Conservation (phyloP, 208 protist genomes). For the Acanthamoeba sp. region DNA sequence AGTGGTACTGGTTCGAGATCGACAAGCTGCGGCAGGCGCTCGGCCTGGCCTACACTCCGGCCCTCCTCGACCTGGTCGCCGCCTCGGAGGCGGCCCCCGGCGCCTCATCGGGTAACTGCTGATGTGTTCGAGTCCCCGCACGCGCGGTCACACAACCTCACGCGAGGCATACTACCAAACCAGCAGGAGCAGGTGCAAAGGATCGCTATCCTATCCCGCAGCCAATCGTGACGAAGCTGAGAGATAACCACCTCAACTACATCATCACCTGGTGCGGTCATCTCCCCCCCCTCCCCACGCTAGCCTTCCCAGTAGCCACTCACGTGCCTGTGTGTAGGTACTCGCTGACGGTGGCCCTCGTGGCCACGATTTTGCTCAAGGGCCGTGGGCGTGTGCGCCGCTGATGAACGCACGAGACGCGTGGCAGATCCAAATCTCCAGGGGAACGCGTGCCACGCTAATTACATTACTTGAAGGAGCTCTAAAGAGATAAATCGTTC, state of each 20-base stretch:
- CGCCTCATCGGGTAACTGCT: too few species aligned
- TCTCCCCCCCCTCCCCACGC: background rate
- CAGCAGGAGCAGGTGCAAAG: background rate
- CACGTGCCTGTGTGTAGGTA: background rate
- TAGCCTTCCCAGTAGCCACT: background rate
- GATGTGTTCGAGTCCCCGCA: too few species aligned
- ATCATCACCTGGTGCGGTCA: background rate
- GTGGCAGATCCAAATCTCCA: too few species aligned
- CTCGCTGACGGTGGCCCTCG: conserved; percentile 41
- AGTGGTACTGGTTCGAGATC: conserved; percentile 56
- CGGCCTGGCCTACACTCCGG: background rate
- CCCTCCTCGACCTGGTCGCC: background rate
- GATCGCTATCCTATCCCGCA: background rate
- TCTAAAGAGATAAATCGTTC: too few species aligned
- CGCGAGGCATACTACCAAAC: background rate
- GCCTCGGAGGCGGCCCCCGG: background rate
- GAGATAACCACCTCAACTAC: conserved; percentile 58
- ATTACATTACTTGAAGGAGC: too few species aligned
- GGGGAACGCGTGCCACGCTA: too few species aligned
- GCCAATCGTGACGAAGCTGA: conserved; percentile 21
- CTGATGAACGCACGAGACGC: too few species aligned
- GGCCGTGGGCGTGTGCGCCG: background rate
- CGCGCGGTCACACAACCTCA: background rate
- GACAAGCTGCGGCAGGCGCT: conserved; percentile 20
- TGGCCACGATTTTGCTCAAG: conserved; percentile 27